phyloP scores from a whole-genome alignment of 176 grass and related monocot species.

The Raddia guianensis region DNA sequence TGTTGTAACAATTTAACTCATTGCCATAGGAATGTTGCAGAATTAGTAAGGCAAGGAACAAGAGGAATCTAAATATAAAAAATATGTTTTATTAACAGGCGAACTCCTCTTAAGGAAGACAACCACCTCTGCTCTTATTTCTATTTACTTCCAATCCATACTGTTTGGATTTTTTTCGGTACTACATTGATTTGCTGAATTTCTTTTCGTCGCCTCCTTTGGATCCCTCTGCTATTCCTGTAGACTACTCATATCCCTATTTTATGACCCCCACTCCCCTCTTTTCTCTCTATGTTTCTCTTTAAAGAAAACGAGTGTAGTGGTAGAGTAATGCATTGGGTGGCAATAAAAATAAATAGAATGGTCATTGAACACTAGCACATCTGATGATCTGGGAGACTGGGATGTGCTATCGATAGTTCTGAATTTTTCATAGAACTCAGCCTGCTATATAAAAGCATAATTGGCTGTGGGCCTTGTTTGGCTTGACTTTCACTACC shows the following conservation, averaged over 20 bases:
- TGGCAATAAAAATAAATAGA: not conserved
- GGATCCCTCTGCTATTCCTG: not conserved
- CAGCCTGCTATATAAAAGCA: conserved; percentile 24
- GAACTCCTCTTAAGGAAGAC: not conserved
- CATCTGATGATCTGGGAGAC: conserved; percentile 8
- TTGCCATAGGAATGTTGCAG: not conserved
- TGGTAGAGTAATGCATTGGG: not conserved
- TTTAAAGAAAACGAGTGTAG: not conserved
- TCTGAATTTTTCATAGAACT: not conserved
- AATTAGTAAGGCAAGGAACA: not conserved
- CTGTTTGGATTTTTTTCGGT: not conserved
- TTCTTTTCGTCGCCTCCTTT: not conserved
- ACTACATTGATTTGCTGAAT: not conserved
- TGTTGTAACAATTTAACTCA: not conserved
- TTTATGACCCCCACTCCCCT: too few relatives aligned
- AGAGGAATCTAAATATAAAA: not conserved
- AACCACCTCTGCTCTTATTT: not conserved
- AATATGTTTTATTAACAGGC: not conserved
- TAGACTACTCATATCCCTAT: not conserved
- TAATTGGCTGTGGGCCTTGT: conserved; percentile 7
- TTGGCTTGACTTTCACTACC: conserved; percentile 13
- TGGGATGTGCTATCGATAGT: not conserved
- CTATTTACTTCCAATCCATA: not conserved
- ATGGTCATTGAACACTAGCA: not conserved
- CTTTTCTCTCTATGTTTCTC: not conserved